A percentile compares a stretch with the other conserved stretches of the same genome.
phyloP scores from a whole-genome alignment of 306 rosid genomes.

The Datisca glomerata region DNA sequence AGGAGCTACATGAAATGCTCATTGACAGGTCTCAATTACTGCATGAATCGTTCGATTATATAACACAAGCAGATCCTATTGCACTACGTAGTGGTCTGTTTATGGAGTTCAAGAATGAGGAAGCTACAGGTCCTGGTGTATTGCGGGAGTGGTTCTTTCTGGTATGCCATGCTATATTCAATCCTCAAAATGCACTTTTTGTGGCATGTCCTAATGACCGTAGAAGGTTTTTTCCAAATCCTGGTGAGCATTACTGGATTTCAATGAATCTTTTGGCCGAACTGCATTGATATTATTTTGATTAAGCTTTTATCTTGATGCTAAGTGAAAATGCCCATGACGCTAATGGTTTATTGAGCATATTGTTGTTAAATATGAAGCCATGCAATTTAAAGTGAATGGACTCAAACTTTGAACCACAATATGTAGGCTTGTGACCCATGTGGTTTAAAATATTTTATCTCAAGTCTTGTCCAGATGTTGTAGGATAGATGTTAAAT shows the following conservation, averaged over 20 bases:
- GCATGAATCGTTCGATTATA: slow-evolving; percentile 62
- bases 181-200: slow-evolving; percentile 61
- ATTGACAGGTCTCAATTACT: slow-evolving; percentile 64
- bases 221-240: slow-evolving; percentile 74
- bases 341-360: too few relatives aligned
- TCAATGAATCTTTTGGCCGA: slow-evolving; percentile 7
- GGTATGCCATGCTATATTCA: slow-evolving; percentile 66
- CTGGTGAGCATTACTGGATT: slow-evolving; percentile 56
- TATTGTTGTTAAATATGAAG: too few relatives aligned
- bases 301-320: background rate
- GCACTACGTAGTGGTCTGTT: slow-evolving; percentile 45
- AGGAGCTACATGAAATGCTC: slow-evolving; percentile 67
- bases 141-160: slow-evolving; percentile 74
- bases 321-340: too few relatives aligned
- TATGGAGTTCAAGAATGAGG: slow-evolving; percentile 72
- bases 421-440: too few relatives aligned
- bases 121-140: slow-evolving; percentile 88
- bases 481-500: too few relatives aligned
- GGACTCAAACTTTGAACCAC: too few relatives aligned
- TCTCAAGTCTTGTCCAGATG: too few relatives aligned
- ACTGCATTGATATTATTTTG: background rate
- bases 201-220: slow-evolving; percentile 61
- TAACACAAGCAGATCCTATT: slow-evolving; percentile 30
- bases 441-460: too few relatives aligned
- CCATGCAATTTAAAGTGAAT: too few relatives aligned